Evolutionary conservation across 371 early-diverging fungal species (phyloP), one percentile per base, ranked within the genome.

Genomic region (Racocetra persica): DNA sequence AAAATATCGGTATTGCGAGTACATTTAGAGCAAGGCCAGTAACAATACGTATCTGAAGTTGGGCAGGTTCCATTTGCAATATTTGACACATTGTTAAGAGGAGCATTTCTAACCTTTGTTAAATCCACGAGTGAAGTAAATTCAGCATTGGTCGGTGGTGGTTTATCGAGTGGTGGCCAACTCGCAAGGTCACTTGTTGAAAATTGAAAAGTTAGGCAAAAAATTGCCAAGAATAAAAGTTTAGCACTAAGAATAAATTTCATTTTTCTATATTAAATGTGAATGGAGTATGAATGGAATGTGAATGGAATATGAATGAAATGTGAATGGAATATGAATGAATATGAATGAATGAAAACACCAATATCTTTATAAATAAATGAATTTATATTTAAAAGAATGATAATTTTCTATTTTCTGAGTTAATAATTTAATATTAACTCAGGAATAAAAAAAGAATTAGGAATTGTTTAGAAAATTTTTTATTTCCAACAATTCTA

Each of bases 1-100:
- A 84, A 67, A 13, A 86, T 80, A 71, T 85, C 86, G 0, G 45
- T 22, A 0, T 52, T 24, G 7, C 75, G 63, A 49, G 80, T 63
- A 65, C 86, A 86, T 10, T 59, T 79, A 52, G 81, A 65, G 57
- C 85, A 85, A 6, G 84, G 79, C 83, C 84, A 84, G 81, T 83
- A 81, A 66, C 84, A 85, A 28, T 20, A 45, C 5, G 32, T 4
- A 69, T 45, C 69, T 16, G 6, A 11, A 20, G 41, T 6, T 0
- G 60, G 10, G 38, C 77, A 77, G 11, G 3, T 26, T 5, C 6
- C 20, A 22, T 77, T 57, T 4, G 38, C n/a, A 18, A 67, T 41
- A 28, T 63, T 63, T 22, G 24, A 45, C 13, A n/a, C 22, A 20
- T 22, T 45, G 45, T 24, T 51, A 22, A 45, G 10, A n/a, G 77